Conservation (phyloP, 352 stramenopile genomes). For the Pythium pyrilobum region DNA sequence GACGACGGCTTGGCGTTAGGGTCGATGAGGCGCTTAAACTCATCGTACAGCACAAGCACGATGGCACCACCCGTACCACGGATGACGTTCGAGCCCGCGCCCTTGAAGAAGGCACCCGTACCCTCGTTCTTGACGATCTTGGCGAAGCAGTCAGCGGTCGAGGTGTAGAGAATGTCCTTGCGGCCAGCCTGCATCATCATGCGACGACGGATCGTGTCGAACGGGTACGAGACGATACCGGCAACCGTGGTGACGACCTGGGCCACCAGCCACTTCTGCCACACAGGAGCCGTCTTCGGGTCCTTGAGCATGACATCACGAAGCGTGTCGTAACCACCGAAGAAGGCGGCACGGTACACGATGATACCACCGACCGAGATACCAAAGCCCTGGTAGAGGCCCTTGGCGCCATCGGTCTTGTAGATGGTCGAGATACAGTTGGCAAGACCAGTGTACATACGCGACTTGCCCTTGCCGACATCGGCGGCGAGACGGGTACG, state of each 20-base stretch:
- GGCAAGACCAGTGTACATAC: slow-evolving; percentile 96
- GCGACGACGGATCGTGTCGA: slow-evolving; percentile 93
- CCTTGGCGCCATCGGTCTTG: slow-evolving; percentile 85
- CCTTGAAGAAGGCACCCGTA: slow-evolving; percentile 96
- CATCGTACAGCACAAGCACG: slow-evolving; percentile 98
- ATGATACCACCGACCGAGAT: slow-evolving; percentile 98
- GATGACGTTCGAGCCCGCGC: slow-evolving; percentile 97
- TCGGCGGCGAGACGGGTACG: slow-evolving; percentile 98
- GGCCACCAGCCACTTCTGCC: slow-evolving; percentile 89
- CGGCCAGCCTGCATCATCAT: slow-evolving; percentile 99
- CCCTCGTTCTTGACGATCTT: slow-evolving; percentile 98
- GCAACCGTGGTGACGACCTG: slow-evolving; percentile 89
- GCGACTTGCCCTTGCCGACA: slow-evolving; percentile 95
- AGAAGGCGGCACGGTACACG: slow-evolving; percentile 98
- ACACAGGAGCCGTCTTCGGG: slow-evolving; percentile 83
- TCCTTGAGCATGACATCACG: slow-evolving; percentile 84
- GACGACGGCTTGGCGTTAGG: slow-evolving; percentile 51
- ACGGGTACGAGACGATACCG: slow-evolving; percentile 95
- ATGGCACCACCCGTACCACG: slow-evolving; percentile 98
- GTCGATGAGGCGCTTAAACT: slow-evolving; percentile 94
- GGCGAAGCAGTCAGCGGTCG: slow-evolving; percentile 93
- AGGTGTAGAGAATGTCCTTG: slow-evolving; percentile 96
- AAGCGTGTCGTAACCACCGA: slow-evolving; percentile 97
- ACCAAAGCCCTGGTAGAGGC: slow-evolving; percentile 99
- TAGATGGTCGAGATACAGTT: slow-evolving; percentile 98